Percentiles rank a stretch among this genome's conserved stretches.
phyloP scores from a whole-genome alignment of 2,329 filamentous ascomycete species.

The Nannizzia gypsea region DNA sequence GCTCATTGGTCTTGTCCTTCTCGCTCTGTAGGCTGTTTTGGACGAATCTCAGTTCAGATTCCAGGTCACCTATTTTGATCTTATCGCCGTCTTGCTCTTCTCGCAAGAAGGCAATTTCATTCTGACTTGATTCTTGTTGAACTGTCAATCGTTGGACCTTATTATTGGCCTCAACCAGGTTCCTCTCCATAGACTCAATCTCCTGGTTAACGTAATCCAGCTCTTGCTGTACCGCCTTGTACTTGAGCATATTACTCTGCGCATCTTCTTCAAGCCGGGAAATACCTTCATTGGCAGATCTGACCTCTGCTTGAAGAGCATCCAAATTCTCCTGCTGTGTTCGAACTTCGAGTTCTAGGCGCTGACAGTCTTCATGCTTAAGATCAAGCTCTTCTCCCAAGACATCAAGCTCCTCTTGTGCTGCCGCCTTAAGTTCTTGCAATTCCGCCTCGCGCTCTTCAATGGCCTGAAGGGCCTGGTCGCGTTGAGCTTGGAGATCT shows the following conservation, averaged over 20 bases:
- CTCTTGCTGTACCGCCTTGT: slow-evolving; percentile 72
- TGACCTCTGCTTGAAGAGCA: slow-evolving; percentile 88
- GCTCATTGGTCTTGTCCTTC: slow-evolving; percentile 60
- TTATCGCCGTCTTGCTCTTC: slow-evolving; percentile 97
- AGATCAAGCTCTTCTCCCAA: slow-evolving; percentile 57
- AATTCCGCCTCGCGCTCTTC: slow-evolving; percentile 47
- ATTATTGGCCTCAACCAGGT: slow-evolving; percentile 69
- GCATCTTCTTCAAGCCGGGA: slow-evolving; percentile 84
- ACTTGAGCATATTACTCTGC: slow-evolving; percentile 62
- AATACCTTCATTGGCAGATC: slow-evolving; percentile 75
- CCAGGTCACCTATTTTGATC: slow-evolving; percentile 90
- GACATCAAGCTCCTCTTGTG: slow-evolving; percentile 47
- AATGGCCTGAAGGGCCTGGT: slow-evolving; percentile 68
- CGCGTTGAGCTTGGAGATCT: slow-evolving; percentile 67
- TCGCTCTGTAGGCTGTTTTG: slow-evolving; percentile 74
- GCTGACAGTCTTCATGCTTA: slow-evolving; percentile 57
- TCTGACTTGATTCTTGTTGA: slow-evolving; percentile 83
- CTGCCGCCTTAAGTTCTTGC: slow-evolving; percentile 44
- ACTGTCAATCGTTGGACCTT: slow-evolving; percentile 82
- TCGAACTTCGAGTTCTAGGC: slow-evolving; percentile 58
- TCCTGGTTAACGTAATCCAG: slow-evolving; percentile 75
- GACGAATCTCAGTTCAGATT: slow-evolving; percentile 67
- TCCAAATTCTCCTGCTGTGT: slow-evolving; percentile 77
- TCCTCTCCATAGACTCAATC: slow-evolving; percentile 72
- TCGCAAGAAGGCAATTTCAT: slow-evolving; percentile 85